Evolutionary conservation across 2,329 filamentous ascomycete genomes (phyloP).

Genomic region (Nemania sp.): DNA sequence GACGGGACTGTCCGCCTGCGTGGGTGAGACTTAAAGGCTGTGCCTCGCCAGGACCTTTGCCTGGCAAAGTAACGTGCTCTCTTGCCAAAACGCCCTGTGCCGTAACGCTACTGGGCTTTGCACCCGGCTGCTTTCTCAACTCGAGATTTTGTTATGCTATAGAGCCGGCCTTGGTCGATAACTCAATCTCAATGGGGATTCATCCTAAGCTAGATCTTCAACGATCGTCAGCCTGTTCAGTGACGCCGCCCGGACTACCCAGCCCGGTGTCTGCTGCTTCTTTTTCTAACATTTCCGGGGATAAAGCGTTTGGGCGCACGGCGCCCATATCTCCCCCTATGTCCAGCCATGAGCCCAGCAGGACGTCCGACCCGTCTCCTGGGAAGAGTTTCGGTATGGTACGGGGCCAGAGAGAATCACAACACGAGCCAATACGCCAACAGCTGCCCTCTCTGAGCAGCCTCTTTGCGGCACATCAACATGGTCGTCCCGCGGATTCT

Average conservation of each 20-base stretch:
- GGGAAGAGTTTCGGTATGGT: constrained; percentile 47
- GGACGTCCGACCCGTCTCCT: constrained; percentile 50
- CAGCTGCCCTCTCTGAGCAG: constrained; percentile 62
- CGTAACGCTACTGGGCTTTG: constrained; percentile 13
- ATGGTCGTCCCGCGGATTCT: constrained; percentile 50
- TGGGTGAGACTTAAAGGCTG: constrained; percentile 35
- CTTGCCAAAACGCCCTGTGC: constrained; percentile 13
- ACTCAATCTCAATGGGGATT: constrained; percentile 58
- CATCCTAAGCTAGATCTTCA: constrained; percentile 55
- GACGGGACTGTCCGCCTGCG: constrained; percentile 29
- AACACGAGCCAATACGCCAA: constrained; percentile 44
- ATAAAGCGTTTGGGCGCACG: constrained; percentile 51
- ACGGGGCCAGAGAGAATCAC: constrained; percentile 43
- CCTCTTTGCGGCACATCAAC: constrained; percentile 56
- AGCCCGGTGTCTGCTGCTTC: constrained; percentile 56
- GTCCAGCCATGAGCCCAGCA: constrained; percentile 60
- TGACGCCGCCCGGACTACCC: constrained; percentile 57
- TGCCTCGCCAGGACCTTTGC: constrained; percentile 33
- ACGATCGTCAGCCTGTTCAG: constrained; percentile 55
- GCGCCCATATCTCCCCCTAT: constrained; percentile 58
- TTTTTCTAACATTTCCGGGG: constrained; percentile 52
- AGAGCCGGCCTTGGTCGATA: constrained; percentile 26
- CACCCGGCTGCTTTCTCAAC: constrained; percentile 7
- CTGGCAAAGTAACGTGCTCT: constrained; percentile 25
- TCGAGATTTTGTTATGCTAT: constrained; percentile 30